A percentile compares a stretch with the other conserved stretches of the same genome.
Evolutionary conservation across 306 rosid genomes (phyloP).

Genomic region (Rubus idaeus): DNA sequence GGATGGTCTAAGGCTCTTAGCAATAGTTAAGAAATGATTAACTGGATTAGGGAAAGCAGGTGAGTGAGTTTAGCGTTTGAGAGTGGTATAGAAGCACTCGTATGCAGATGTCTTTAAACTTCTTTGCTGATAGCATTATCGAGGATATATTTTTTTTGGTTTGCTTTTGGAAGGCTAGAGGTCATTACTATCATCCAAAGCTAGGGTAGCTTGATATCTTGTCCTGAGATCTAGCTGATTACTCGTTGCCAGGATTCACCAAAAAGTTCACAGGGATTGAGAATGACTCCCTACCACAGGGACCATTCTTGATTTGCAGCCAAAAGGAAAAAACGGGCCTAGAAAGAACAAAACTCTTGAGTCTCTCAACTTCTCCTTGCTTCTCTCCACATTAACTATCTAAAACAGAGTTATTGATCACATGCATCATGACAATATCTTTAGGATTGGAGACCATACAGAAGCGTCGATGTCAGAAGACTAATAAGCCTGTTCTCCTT

Average conservation of each 20-base stretch:
- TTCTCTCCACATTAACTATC: neutral
- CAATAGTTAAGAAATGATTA: constrained; percentile 2
- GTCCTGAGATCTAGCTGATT: neutral
- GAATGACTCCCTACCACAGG: neutral
- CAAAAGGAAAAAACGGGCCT: neutral
- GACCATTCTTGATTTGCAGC: neutral
- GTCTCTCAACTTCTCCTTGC: neutral
- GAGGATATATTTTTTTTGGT: too few species aligned
- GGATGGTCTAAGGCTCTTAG: neutral
- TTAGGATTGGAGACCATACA: constrained; percentile 82
- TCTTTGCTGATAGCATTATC: neutral
- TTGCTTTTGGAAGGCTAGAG: neutral
- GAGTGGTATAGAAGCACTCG: neutral
- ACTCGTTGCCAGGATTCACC: neutral
- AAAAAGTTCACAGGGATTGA: neutral
- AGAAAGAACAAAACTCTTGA: neutral
- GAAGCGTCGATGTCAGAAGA: constrained; percentile 78
- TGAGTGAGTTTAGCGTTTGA: neutral
- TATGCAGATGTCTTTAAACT: neutral
- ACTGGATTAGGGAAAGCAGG: neutral
- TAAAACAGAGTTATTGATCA: neutral
- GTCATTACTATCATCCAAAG: neutral
- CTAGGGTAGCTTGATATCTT: neutral
- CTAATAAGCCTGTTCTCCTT: constrained; percentile 81
- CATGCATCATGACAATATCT: constrained; percentile 6